These are phyloP conservation scores for Protomyces macrosporus DNA, from an alignment of 1,139 yeast genomes.

Conservation along the genomic window DNA sequence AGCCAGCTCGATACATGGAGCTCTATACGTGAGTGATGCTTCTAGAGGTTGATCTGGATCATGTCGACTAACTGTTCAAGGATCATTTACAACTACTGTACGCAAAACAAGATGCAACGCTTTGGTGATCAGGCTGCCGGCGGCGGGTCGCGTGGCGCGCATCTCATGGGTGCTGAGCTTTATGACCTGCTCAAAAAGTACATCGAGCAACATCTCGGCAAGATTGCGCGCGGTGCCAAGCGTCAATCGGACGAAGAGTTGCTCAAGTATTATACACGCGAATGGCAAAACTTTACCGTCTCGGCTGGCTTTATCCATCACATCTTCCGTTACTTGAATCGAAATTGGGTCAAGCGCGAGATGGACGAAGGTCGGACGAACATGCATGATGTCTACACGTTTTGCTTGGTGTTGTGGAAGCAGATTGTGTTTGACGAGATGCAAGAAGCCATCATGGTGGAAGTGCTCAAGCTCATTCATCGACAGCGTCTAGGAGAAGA, in stretches of 20 bases:
- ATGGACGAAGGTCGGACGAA: slow-evolving; percentile 92
- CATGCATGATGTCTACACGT: slow-evolving; percentile 83
- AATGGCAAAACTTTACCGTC: slow-evolving; percentile 83
- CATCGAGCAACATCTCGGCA: slow-evolving; percentile 54
- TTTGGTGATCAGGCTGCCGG: slow-evolving; percentile 38
- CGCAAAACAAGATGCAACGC: slow-evolving; percentile 64
- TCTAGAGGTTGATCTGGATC: neutral
- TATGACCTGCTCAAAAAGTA: slow-evolving; percentile 67
- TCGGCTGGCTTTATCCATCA: slow-evolving; percentile 92
- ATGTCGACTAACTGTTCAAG: slow-evolving; percentile 39
- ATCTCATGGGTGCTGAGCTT: slow-evolving; percentile 79
- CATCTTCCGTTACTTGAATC: slow-evolving; percentile 89
- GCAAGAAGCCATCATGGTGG: slow-evolving; percentile 55
- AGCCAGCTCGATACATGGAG: slow-evolving; percentile 39
- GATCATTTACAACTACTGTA: slow-evolving; percentile 87
- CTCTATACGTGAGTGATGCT: slow-evolving; percentile 39
- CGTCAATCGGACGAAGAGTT: slow-evolving; percentile 50
- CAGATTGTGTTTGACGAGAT: slow-evolving; percentile 69
- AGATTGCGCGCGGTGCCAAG: neutral
- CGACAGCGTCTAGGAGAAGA: slow-evolving; percentile 74
- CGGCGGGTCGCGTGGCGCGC: slow-evolving; percentile 36
- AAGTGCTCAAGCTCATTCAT: slow-evolving; percentile 70
- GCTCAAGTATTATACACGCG: slow-evolving; percentile 74
- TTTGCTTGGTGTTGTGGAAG: slow-evolving; percentile 85
- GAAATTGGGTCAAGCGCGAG: slow-evolving; percentile 97